These are phyloP conservation scores for Periglandula ipomoeae DNA, from an alignment of 2,329 filamentous ascomycete species.

Conservation along the genomic window DNA sequence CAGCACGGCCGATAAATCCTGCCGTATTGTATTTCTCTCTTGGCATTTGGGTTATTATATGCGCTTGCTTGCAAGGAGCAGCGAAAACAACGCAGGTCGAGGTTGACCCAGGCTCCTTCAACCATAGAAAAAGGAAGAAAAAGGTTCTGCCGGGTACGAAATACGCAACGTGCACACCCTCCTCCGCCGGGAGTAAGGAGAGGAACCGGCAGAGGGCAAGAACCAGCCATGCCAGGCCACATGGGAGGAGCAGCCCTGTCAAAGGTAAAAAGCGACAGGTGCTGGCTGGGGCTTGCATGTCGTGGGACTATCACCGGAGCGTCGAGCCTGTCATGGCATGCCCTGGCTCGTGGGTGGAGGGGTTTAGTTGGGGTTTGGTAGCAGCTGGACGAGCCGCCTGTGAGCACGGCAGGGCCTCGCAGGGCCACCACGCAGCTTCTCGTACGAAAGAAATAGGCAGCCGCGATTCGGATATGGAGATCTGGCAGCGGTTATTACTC, in stretches of 20 bases:
- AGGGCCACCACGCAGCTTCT: constrained; percentile 3
- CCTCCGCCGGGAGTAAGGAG: too few species aligned
- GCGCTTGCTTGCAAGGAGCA: too few species aligned
- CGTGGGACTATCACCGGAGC: background rate
- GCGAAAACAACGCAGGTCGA: too few species aligned
- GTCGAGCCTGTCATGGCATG: background rate
- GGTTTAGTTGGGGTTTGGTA: background rate
- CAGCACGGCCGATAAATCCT: too few species aligned
- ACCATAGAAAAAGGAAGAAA: too few species aligned
- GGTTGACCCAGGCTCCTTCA: too few species aligned
- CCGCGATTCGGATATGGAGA: constrained; percentile 4
- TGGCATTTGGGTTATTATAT: too few species aligned
- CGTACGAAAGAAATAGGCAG: constrained; percentile 6
- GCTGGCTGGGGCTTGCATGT: background rate
- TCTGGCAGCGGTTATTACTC: background rate
- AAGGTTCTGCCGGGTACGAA: too few species aligned
- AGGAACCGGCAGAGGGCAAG: too few species aligned
- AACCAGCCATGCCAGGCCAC: too few species aligned
- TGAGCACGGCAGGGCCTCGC: background rate
- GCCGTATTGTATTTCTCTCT: too few species aligned
- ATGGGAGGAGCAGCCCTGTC: constrained; percentile 4
- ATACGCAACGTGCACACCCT: background rate
- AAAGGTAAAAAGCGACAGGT: background rate
- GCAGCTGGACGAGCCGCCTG: background rate
- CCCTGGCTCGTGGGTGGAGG: background rate